Percentiles rank a stretch among this genome's conserved stretches.
Evolutionary conservation across 2,329 filamentous ascomycete species (phyloP).

Genomic region (Diaporthe humulicola): DNA sequence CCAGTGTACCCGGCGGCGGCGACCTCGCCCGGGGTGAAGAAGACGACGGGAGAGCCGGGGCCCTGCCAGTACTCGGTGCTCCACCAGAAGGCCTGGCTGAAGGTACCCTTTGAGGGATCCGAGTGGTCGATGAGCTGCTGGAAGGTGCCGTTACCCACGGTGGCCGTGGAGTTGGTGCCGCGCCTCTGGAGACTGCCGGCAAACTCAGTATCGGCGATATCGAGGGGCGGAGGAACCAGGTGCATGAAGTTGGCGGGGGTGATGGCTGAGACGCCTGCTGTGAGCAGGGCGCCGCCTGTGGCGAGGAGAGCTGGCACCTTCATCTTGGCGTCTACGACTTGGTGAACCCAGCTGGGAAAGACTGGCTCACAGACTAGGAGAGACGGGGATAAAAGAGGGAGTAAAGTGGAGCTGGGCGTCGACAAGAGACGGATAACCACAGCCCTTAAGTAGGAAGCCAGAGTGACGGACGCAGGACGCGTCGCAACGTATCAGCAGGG

Average conservation of each 20-base stretch:
- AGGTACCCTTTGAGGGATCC: slow-evolving; percentile 56
- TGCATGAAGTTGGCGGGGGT: not conserved
- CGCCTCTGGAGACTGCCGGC: slow-evolving; percentile 26
- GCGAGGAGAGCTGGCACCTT: slow-evolving; percentile 43
- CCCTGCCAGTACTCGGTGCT: slow-evolving; percentile 56
- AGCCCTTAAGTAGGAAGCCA: not conserved
- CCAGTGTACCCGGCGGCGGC: slow-evolving; percentile 51
- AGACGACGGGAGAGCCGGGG: slow-evolving; percentile 54
- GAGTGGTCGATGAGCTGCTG: slow-evolving; percentile 58
- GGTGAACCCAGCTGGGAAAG: not conserved
- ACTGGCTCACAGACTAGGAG: not conserved
- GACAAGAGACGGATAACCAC: not conserved
- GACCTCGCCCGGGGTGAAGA: slow-evolving; percentile 57
- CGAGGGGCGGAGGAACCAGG: slow-evolving; percentile 46
- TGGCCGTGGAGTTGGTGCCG: slow-evolving; percentile 37
- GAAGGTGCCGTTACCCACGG: slow-evolving; percentile 50
- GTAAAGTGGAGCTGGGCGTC: not conserved
- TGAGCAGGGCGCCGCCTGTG: slow-evolving; percentile 43
- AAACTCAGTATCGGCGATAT: slow-evolving; percentile 41
- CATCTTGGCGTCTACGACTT: slow-evolving; percentile 43
- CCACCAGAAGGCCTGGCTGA: slow-evolving; percentile 58
- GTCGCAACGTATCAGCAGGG: slow-evolving; percentile 11
- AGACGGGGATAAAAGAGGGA: not conserved
- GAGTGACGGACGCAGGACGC: slow-evolving; percentile 3
- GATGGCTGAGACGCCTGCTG: slow-evolving; percentile 44